These are phyloP conservation scores for Eucalyptus tenuipes DNA, from an alignment of 345 rosid species.

Conservation along the genomic window DNA sequence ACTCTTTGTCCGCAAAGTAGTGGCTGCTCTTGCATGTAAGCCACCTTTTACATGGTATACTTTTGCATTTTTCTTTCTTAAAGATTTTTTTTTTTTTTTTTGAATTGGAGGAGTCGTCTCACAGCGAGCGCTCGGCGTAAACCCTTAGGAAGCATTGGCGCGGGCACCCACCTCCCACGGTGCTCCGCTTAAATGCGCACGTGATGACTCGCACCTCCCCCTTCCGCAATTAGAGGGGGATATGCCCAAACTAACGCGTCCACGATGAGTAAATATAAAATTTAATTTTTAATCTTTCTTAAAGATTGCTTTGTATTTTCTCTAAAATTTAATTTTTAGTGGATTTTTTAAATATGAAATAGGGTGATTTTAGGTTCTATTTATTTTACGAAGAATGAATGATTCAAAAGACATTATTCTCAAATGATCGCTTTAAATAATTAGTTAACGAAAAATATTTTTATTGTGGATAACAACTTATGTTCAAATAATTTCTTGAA, in stretches of 20 bases:
- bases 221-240: too few relatives aligned
- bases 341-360: background rate
- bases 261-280: too few relatives aligned
- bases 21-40: background rate
- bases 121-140: too few relatives aligned
- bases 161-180: too few relatives aligned
- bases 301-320: background rate
- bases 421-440: background rate
- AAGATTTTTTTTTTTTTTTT: too few relatives aligned
- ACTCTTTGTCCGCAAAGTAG: background rate
- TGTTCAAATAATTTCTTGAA: background rate
- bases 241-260: too few relatives aligned
- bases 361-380: background rate
- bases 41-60: background rate
- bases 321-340: background rate
- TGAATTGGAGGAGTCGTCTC: too few relatives aligned
- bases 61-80: background rate
- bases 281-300: too few relatives aligned
- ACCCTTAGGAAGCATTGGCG: too few relatives aligned
- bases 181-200: too few relatives aligned
- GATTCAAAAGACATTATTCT: background rate
- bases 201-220: too few relatives aligned
- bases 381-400: background rate
- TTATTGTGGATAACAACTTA: background rate
- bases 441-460: background rate